phyloP scores from a whole-genome alignment of 2,329 filamentous ascomycete genomes.

The Alternaria infectoria region DNA sequence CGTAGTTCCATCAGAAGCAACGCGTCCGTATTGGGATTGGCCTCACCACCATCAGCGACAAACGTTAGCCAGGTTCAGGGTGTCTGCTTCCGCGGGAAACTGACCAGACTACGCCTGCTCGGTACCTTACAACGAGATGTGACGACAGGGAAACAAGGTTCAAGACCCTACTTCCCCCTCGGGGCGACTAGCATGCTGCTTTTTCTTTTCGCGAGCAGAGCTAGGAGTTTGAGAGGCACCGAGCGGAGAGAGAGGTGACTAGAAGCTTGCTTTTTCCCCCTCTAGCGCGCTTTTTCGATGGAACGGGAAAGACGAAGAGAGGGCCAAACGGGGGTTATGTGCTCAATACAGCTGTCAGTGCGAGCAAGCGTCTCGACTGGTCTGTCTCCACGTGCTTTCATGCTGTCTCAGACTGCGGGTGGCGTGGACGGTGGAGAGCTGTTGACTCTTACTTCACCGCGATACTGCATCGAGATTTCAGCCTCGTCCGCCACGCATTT shows the following conservation, averaged over 20 bases:
- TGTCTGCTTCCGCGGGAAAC: neutral
- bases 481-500: neutral
- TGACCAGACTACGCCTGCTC: neutral
- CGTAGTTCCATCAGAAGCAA: neutral
- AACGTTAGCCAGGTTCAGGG: neutral
- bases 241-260: neutral
- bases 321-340: neutral
- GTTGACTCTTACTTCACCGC: neutral
- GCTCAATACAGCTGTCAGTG: neutral
- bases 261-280: neutral
- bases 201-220: neutral
- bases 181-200: neutral
- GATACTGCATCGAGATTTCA: neutral
- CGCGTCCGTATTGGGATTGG: neutral
- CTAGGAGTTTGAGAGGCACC: neutral
- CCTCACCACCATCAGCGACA: neutral
- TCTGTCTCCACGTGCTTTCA: neutral
- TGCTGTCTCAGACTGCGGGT: neutral
- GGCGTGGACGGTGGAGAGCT: neutral
- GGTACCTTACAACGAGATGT: neutral
- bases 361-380: neutral
- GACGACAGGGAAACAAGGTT: slow-evolving; percentile 3
- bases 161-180: slow-evolving; percentile 1
- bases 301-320: neutral
- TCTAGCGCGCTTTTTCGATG: neutral